A percentile compares a stretch with the other conserved stretches of the same genome.
phyloP scores from a whole-genome alignment of 345 rosid genomes.

The Dovyalis caffra region DNA sequence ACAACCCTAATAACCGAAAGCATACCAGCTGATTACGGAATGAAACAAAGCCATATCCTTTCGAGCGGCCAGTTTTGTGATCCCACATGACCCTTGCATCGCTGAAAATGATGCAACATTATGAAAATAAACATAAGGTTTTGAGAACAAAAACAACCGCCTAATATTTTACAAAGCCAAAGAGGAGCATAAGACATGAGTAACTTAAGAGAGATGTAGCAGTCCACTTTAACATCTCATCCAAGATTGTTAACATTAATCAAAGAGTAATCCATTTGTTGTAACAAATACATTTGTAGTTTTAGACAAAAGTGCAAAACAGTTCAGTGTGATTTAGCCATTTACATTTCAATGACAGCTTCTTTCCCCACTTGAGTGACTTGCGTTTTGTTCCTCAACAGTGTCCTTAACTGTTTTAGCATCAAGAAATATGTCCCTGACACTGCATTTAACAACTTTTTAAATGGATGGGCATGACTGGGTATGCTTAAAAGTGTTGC shows the following conservation, averaged over 20 bases:
- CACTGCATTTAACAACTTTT: neutral
- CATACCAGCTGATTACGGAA: conserved; percentile 86
- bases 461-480: neutral
- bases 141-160: neutral
- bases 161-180: neutral
- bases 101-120: conserved; percentile 13
- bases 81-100: conserved; percentile 88
- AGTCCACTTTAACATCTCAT: neutral
- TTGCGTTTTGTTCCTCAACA: neutral
- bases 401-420: neutral
- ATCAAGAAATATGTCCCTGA: neutral
- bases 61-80: conserved; percentile 97
- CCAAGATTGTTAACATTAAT: neutral
- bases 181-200: neutral
- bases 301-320: neutral
- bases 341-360: neutral
- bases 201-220: neutral
- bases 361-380: neutral
- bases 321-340: neutral
- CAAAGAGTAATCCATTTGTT: neutral
- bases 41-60: conserved; percentile 98
- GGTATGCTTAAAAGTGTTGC: neutral
- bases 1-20: neutral
- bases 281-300: neutral
- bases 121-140: neutral